These are phyloP conservation scores for Herpetospermum pedunculosum DNA, from an alignment of 306 rosid genomes.

Conservation along the genomic window DNA sequence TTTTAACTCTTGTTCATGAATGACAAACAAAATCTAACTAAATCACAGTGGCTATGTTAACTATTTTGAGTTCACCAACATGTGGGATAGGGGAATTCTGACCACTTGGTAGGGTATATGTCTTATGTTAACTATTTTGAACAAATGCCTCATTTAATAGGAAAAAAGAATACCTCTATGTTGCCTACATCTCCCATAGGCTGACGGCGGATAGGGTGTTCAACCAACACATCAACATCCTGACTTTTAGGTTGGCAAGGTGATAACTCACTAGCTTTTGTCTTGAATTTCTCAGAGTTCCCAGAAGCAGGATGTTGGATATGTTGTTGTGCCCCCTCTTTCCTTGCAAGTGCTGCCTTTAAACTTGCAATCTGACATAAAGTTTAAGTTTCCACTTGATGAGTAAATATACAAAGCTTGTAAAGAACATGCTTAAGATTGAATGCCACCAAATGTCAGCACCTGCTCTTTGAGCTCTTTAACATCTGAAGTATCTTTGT, in stretches of 20 bases:
- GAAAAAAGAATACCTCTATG: conserved; percentile 30
- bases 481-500: conserved; percentile 72
- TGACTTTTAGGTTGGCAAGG: conserved; percentile 37
- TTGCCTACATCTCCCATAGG: conserved; percentile 49
- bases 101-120: neutral
- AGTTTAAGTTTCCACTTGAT: neutral
- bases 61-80: neutral
- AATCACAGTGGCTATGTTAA: neutral
- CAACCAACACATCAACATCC: conserved; percentile 25
- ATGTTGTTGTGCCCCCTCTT: conserved; percentile 42
- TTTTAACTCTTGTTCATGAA: neutral
- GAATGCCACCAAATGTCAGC: neutral
- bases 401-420: conserved; percentile 5
- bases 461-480: conserved; percentile 94
- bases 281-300: conserved; percentile 49
- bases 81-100: neutral
- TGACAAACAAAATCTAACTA: neutral
- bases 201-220: conserved; percentile 30
- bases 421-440: neutral
- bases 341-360: conserved; percentile 66
- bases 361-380: conserved; percentile 54
- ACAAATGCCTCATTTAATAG: neutral
- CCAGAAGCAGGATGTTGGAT: conserved; percentile 28
- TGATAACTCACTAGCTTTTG: conserved; percentile 35
- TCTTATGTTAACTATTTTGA: neutral